phyloP scores from a whole-genome alignment of 805 yeast species.

The Nakazawaea wyomingensis region DNA sequence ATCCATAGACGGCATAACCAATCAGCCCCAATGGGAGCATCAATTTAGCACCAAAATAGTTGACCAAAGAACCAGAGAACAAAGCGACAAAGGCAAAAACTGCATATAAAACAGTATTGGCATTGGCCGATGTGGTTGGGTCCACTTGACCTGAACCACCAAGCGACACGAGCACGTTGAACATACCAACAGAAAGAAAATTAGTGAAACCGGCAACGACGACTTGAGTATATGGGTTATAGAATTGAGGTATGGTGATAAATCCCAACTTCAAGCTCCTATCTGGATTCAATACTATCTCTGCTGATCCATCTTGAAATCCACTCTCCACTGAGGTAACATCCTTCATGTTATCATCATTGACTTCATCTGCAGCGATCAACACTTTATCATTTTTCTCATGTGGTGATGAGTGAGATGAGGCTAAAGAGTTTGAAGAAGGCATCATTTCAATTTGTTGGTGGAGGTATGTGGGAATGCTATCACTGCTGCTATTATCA shows the following conservation, averaged over 20 bases:
- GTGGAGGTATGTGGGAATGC: too few relatives aligned
- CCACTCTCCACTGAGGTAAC: slow-evolving; percentile 1
- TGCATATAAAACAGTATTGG: slow-evolving; percentile 8
- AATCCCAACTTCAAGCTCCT: background rate
- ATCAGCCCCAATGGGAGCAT: slow-evolving; percentile 7
- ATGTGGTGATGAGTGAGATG: background rate
- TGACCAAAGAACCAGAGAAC: slow-evolving; percentile 11
- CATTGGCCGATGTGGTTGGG: slow-evolving; percentile 10
- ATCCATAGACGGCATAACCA: slow-evolving; percentile 6
- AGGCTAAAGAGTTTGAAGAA: background rate
- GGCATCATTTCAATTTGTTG: too few relatives aligned
- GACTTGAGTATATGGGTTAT: slow-evolving; percentile 13
- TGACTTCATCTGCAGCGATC: slow-evolving; percentile 1
- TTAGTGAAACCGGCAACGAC: slow-evolving; percentile 15
- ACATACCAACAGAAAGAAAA: slow-evolving; percentile 14
- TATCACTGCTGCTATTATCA: background rate
- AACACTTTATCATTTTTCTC: slow-evolving; percentile 2
- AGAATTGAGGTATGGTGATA: slow-evolving; percentile 4
- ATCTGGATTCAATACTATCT: slow-evolving; percentile 5
- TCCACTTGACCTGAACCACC: slow-evolving; percentile 10
- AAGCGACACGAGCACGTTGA: slow-evolving; percentile 4
- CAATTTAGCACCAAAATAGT: slow-evolving; percentile 5
- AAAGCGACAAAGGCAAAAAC: slow-evolving; percentile 8
- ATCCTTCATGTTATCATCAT: background rate
- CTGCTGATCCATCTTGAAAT: background rate